Evolutionary conservation across 2,329 filamentous ascomycete genomes (phyloP), one percentile per base, ranked within the genome.

Genomic region (Fusarium sp.): DNA sequence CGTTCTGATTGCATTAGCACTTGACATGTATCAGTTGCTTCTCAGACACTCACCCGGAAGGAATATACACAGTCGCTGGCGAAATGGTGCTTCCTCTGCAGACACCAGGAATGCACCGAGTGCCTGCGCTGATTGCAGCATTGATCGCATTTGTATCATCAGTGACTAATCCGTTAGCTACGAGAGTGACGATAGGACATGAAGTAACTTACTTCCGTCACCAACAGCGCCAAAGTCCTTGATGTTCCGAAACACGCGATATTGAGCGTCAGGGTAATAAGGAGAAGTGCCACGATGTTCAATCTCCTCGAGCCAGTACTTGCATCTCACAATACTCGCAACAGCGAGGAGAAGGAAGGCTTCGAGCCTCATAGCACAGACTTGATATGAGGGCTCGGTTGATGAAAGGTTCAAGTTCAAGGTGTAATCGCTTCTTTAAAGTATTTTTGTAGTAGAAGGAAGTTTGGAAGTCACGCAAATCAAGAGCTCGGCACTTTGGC

Each of bases 1-100:
- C 5, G 90, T 94, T 46, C 80, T 81, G 34, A 4, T 6, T 11
- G 9, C 12, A 30, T 62, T 67, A 60, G 70, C 24, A 27, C 58
- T 15, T 29, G 15, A 62, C 27, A 11, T 61, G 54, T 15, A 45
- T 13, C 10, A 30, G 12, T 64, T 40, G 52, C 75, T 72, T 52
- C 74, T 75, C 20, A 70, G 12, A 2, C 1, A 62, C 77, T 52
- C 54, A 81, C 80, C 79, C 80, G 10, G 78, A 60, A n/a, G 80
- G 80, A 32, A 81, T 77, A 54, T 81, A 81, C 38, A 81, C 78
- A 6, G 77, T 77, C 9, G 80, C 80, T 11, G 79, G 79, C 32
- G 79, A 78, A n/a, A 76, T 75, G 6, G 79, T 81, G 56, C 75
- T 76, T 40, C 75, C 75, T 55, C 69, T 76, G 54, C 75, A 76